Base-by-base conservation (phyloP, 177 flowering plant species). In the Vitis hybrid region DNA sequence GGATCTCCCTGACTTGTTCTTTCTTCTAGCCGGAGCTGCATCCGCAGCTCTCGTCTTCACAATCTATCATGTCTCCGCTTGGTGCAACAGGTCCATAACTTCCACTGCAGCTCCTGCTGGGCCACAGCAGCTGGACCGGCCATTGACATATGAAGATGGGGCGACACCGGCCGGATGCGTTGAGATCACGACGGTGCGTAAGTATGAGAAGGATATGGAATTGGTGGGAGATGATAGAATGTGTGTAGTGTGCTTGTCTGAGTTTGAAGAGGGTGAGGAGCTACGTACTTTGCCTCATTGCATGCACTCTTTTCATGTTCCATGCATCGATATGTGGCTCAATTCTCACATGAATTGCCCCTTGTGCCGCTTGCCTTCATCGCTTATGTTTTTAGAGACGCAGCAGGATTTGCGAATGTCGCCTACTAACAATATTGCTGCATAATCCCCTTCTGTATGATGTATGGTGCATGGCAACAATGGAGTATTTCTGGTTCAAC, bases 241-340 rank as follows among this genome's bases (percentile, higher is more conserved):
- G 17, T 80, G 82, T 20, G 58, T 79, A 1, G 64, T 80, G 0
- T 76, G 79, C 71, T 59, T 76, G 64, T 15, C 64, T 28, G 80
- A 76, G 31, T 80, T 68, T 31, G 76, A 77, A 54, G 83, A 77
- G 18, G 80, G 76, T 1, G 80, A 80, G 50, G 80, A 77, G 38
- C 2, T 80, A 4, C 67, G 76, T 0, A 71, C 67, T 0, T 65
- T 80, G 71, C 83, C 83, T 2, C 76, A 71, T 17, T 80, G 83
- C 64, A 5, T 3, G 63, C 83, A 80, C 62, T 67, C 78, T 2
- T 80, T 65, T 28, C 83, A 80, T 47, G 78, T 52, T 1, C 68
- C 71, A 0, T 78, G 84, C 24, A 78, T 78, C 4, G 81, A 78
- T 47, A 76, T 78, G 84, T 78, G 81, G 84, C 78, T 81, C 1